Evolutionary conservation across 768 basidiomycete species (phyloP), one percentile per base, ranked within the genome.

Genomic region (Pisolithus marmoratus): DNA sequence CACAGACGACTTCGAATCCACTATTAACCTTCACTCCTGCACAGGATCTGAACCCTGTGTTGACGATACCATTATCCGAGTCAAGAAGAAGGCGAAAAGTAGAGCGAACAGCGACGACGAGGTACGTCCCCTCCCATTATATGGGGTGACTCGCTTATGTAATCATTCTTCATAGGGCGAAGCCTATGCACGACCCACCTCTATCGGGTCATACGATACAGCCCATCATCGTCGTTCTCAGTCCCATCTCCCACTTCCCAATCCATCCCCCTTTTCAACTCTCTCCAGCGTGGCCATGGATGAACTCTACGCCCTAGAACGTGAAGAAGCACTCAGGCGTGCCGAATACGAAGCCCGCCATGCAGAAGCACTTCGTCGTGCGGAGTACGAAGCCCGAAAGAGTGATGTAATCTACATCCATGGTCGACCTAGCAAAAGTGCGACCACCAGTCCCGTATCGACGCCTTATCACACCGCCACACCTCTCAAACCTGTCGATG

Each of bases 251-350:
- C 63, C 53, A 29, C 60, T 46, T 38, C 60, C 61, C 59, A 68
- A 72, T 59, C 66, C 70, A 12, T 67, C 81, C 31, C 75, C 86
- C 2, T 82, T 89, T 60, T 79, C 80, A n/a, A 76, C 85, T 1
- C 68, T 90, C 19, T 85, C 86, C 42, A 85, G 73, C 27, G 73
- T 87, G 19, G 93, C 94, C 3, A 86, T 94, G 71, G 91, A 91
- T 52, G 91, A 96, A 63, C 78, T 98, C 8, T 86, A 89, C 60
- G 84, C 85, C 58, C 83, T 98, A 27, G 94, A 98, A 65, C 84
- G 84, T 37, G 79, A 85, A 54, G 94, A 96, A 66, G 86, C 90
- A 3, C 67, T 84, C 29, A 78, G 92, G 19, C 77, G 92, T 34
- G 91, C 90, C n/a, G 87, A 92, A 63, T 95, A 85, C 69, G 90